These are phyloP conservation scores for Lepidium aucheri DNA, from an alignment of 345 rosid species.

Conservation along the genomic window DNA sequence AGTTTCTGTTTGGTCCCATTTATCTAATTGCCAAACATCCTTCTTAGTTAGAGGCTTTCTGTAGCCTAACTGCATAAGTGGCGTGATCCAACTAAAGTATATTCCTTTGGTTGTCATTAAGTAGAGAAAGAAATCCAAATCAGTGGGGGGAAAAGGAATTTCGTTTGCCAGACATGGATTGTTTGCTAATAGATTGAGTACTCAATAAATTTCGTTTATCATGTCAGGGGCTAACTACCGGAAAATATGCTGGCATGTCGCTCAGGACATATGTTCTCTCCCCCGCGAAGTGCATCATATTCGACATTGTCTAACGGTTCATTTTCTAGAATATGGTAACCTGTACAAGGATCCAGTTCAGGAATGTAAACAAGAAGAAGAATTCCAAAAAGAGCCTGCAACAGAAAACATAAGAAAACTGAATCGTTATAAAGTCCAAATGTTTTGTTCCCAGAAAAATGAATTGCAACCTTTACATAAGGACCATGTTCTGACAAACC, in stretches of 20 bases:
- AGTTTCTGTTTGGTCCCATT: constrained; percentile 89
- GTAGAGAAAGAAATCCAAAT: constrained; percentile 8
- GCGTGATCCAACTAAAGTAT: constrained; percentile 80
- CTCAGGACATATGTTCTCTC: constrained; percentile 78
- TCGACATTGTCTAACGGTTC: constrained; percentile 49
- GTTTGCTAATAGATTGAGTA: not conserved
- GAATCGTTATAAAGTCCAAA: not conserved
- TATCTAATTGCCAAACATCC: constrained; percentile 88
- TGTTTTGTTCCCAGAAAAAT: not conserved
- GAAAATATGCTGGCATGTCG: constrained; percentile 58
- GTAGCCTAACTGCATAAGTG: constrained; percentile 80
- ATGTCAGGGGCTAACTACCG: constrained; percentile 48
- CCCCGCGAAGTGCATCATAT: constrained; percentile 71
- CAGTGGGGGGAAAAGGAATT: not conserved
- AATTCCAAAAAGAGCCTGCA: constrained; percentile 68
- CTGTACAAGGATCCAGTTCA: constrained; percentile 57
- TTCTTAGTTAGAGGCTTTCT: constrained; percentile 79
- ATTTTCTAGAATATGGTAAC: constrained; percentile 37
- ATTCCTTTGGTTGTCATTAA: constrained; percentile 34
- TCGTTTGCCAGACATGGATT: too few species aligned
- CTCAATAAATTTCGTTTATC: not conserved
- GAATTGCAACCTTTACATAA: not conserved
- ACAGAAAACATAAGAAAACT: not conserved
- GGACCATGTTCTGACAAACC: constrained; percentile 40
- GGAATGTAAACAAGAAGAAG: constrained; percentile 71